Evolutionary conservation across 2,329 filamentous ascomycete species (phyloP).

Genomic region (Hypoxylon sp.): DNA sequence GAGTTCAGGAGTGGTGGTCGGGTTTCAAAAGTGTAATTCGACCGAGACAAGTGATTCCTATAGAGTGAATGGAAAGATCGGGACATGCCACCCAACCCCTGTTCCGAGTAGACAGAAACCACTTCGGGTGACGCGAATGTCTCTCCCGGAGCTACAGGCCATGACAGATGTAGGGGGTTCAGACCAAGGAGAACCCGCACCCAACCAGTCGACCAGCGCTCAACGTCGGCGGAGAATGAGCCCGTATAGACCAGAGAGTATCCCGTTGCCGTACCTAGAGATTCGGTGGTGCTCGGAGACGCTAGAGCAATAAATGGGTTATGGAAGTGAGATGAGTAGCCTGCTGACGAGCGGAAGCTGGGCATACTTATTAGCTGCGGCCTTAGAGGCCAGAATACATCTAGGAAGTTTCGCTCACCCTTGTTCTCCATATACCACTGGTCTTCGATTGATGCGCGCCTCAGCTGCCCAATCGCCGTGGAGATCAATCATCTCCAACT

Average conservation of each 20-base stretch:
- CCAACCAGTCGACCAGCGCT: constrained; percentile 73
- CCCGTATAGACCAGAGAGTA: constrained; percentile 77
- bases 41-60: constrained; percentile 69
- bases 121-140: constrained; percentile 74
- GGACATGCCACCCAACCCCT: constrained; percentile 74
- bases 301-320: constrained; percentile 75
- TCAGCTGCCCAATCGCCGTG: constrained; percentile 76
- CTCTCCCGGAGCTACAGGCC: constrained; percentile 69
- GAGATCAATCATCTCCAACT: constrained; percentile 74
- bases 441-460: constrained; percentile 67
- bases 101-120: constrained; percentile 72
- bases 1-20: constrained; percentile 72
- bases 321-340: constrained; percentile 75
- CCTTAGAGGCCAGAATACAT: not conserved
- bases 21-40: constrained; percentile 66
- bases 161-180: constrained; percentile 73
- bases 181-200: constrained; percentile 73
- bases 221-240: constrained; percentile 73
- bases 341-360: constrained; percentile 72
- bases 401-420: constrained; percentile 57
- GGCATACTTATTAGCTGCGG: constrained; percentile 40
- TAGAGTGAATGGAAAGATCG: constrained; percentile 74
- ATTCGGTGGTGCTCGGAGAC: constrained; percentile 71
- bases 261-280: constrained; percentile 73
- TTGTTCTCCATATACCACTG: constrained; percentile 70